Evolutionary conservation across 2,329 filamentous ascomycete genomes (phyloP).

Genomic region (Uncinocarpus reesii): DNA sequence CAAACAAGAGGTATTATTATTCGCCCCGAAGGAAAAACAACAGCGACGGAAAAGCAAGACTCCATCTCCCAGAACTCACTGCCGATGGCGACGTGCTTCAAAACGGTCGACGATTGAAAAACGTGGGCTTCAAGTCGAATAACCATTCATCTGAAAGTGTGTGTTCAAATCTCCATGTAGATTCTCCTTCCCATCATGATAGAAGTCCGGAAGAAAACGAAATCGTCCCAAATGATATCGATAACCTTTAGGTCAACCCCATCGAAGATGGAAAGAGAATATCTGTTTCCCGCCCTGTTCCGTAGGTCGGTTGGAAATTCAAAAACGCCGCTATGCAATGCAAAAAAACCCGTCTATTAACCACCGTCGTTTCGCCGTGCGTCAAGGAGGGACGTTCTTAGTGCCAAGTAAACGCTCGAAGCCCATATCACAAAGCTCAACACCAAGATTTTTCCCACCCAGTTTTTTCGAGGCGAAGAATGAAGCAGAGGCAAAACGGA

Average conservation of each 20-base stretch:
- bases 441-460: constrained; percentile 10
- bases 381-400: constrained; percentile 1
- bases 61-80: not conserved
- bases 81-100: constrained; percentile 3
- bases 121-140: constrained; percentile 2
- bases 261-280: constrained; percentile 10
- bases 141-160: not conserved
- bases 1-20: not conserved
- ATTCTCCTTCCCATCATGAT: constrained; percentile 2
- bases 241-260: constrained; percentile 6
- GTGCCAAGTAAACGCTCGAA: constrained; percentile 6
- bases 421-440: constrained; percentile 6
- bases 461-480: constrained; percentile 1
- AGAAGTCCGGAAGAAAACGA: constrained; percentile 8
- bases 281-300: not conserved
- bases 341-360: constrained; percentile 12
- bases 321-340: constrained; percentile 14
- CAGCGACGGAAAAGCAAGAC: not conserved
- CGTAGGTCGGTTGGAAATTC: constrained; percentile 10
- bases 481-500: constrained; percentile 3
- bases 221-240: constrained; percentile 5
- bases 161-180: constrained; percentile 9
- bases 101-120: not conserved
- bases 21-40: constrained; percentile 1
- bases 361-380: constrained; percentile 11